Evolutionary conservation across 2,329 filamentous ascomycete species (phyloP).

Genomic region (Alternaria panax): DNA sequence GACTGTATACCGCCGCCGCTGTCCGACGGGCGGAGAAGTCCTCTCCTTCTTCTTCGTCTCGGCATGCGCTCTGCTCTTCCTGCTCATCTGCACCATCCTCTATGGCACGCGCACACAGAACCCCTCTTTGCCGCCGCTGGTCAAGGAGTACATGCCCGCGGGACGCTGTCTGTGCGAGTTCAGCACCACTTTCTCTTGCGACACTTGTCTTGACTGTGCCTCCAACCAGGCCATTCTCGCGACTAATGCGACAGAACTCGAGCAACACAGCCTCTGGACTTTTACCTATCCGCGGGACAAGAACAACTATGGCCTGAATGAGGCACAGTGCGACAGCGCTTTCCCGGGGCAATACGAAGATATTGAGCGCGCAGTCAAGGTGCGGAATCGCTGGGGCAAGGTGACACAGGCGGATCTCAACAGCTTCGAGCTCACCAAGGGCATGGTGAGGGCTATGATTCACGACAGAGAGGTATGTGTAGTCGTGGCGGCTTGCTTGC

Average conservation of each 20-base stretch:
- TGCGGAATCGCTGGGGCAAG: slow-evolving; percentile 32
- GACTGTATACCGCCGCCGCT: slow-evolving; percentile 40
- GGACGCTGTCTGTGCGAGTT: slow-evolving; percentile 45
- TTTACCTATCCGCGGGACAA: slow-evolving; percentile 39
- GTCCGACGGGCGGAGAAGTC: slow-evolving; percentile 31
- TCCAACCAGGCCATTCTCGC: slow-evolving; percentile 29
- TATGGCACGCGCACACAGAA: slow-evolving; percentile 45
- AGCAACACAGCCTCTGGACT: slow-evolving; percentile 36
- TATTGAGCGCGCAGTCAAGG: slow-evolving; percentile 37
- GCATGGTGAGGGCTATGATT: slow-evolving; percentile 45
- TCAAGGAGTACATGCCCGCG: slow-evolving; percentile 43
- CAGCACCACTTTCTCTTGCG: slow-evolving; percentile 42
- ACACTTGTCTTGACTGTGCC: slow-evolving; percentile 44
- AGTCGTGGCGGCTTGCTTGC: neutral
- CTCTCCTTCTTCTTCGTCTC: slow-evolving; percentile 40
- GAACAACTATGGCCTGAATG: slow-evolving; percentile 41
- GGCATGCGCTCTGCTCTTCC: slow-evolving; percentile 38
- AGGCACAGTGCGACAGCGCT: slow-evolving; percentile 40
- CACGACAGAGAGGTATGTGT: slow-evolving; percentile 40
- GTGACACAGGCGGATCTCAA: slow-evolving; percentile 37
- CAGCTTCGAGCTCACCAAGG: slow-evolving; percentile 40
- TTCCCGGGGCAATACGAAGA: slow-evolving; percentile 45
- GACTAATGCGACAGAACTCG: slow-evolving; percentile 22
- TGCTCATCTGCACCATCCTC: slow-evolving; percentile 43
- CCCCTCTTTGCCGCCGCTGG: slow-evolving; percentile 37